phyloP scores from a whole-genome alignment of 257 asterid species.

The Ajuga chamaepitys region DNA sequence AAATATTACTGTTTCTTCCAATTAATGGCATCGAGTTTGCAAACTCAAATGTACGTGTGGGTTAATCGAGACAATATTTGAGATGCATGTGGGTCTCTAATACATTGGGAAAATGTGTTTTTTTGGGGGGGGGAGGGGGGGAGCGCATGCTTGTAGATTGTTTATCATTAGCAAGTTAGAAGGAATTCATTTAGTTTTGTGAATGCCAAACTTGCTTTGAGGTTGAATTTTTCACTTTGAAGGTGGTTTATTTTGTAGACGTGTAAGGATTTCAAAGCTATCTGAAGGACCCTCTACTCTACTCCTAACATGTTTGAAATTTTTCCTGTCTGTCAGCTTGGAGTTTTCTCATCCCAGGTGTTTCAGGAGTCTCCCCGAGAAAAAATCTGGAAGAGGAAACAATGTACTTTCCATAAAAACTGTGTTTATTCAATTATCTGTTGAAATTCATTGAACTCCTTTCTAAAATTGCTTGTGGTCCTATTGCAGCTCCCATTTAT shows the following conservation, averaged over 20 bases:
- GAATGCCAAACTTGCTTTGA: not conserved
- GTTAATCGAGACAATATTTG: not conserved
- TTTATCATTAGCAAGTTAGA: not conserved
- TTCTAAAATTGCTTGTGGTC: conserved; percentile 21
- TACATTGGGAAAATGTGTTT: too few relatives aligned
- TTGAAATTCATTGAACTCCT: conserved; percentile 14
- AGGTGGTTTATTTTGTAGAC: not conserved
- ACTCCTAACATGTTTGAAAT: conserved; percentile 11
- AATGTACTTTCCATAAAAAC: conserved; percentile 37
- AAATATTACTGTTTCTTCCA: not conserved
- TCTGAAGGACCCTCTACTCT: conserved; percentile 4
- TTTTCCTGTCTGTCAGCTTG: conserved; percentile 57
- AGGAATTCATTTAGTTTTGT: not conserved
- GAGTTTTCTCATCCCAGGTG: conserved; percentile 96
- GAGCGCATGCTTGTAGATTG: too few relatives aligned
- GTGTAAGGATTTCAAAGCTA: not conserved
- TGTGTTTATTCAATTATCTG: conserved; percentile 5
- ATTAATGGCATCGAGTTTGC: not conserved
- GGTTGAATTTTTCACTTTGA: not conserved
- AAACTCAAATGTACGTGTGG: not conserved
- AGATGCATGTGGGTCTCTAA: not conserved
- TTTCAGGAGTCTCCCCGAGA: conserved; percentile 96
- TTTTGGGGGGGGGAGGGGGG: too few relatives aligned
- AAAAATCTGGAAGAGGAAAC: conserved; percentile 84
- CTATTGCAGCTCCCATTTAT: conserved; percentile 76